Evolutionary conservation across 179 eudicot genomes (phyloP).

Genomic region (Drosera spatulata): DNA sequence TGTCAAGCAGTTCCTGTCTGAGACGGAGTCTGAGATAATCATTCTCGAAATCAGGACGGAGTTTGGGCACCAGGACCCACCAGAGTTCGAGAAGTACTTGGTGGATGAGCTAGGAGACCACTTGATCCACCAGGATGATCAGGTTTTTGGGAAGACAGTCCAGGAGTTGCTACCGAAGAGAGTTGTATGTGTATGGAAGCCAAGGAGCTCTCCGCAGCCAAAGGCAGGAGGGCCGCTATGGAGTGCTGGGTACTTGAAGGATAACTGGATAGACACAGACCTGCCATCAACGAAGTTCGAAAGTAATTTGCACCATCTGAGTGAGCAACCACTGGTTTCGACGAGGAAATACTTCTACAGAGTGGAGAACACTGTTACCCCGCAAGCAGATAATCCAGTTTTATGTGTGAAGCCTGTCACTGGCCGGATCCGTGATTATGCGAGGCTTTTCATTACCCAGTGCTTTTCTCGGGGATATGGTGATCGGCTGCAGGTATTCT

Average conservation of each 20-base stretch:
- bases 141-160: slow-evolving; percentile 55
- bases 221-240: slow-evolving; percentile 48
- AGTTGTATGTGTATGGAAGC: slow-evolving; percentile 84
- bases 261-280: slow-evolving; percentile 90
- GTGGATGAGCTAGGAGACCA: slow-evolving; percentile 61
- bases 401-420: slow-evolving; percentile 78
- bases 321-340: slow-evolving; percentile 46
- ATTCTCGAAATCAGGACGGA: slow-evolving; percentile 83
- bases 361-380: slow-evolving; percentile 89
- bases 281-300: slow-evolving; percentile 76
- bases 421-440: slow-evolving; percentile 52
- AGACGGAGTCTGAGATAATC: slow-evolving; percentile 69
- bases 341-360: slow-evolving; percentile 64
- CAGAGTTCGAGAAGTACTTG: slow-evolving; percentile 60
- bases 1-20: slow-evolving; percentile 54
- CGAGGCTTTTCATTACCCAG: slow-evolving; percentile 59
- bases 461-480: slow-evolving; percentile 37
- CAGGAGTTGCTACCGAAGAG: slow-evolving; percentile 62
- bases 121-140: slow-evolving; percentile 61
- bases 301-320: slow-evolving; percentile 61
- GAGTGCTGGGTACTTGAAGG: slow-evolving; percentile 58
- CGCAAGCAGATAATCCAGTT: slow-evolving; percentile 74
- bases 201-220: slow-evolving; percentile 45
- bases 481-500: slow-evolving; percentile 67
- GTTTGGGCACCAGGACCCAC: slow-evolving; percentile 78